A percentile compares a stretch with the other conserved stretches of the same genome.
Conservation (phyloP, 2,329 filamentous ascomycete species). For the Albophoma yamanashiensis region DNA sequence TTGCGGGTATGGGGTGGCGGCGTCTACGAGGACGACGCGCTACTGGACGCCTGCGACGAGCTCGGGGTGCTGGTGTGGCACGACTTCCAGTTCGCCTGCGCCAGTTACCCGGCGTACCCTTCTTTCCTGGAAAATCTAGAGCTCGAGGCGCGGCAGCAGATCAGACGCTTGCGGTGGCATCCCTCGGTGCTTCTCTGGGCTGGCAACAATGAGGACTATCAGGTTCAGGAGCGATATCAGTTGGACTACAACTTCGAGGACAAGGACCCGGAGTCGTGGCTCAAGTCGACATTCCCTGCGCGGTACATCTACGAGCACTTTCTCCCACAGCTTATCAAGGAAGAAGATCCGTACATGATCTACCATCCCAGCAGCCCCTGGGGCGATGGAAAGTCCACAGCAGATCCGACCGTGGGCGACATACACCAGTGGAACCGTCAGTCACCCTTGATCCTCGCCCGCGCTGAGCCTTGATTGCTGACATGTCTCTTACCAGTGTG, state of each 20-base stretch:
- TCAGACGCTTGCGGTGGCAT: constrained; percentile 46
- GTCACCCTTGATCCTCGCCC: not conserved
- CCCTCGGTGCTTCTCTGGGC: constrained; percentile 66
- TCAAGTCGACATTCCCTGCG: constrained; percentile 66
- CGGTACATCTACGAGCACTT: constrained; percentile 74
- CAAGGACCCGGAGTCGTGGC: constrained; percentile 64
- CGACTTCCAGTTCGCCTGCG: constrained; percentile 62
- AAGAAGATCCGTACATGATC: constrained; percentile 52
- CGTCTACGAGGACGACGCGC: constrained; percentile 47
- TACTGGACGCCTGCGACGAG: constrained; percentile 59
- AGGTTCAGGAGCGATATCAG: constrained; percentile 58
- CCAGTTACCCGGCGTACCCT: constrained; percentile 53
- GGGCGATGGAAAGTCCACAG: constrained; percentile 46
- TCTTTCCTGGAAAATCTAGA: constrained; percentile 47
- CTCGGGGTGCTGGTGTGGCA: constrained; percentile 62
- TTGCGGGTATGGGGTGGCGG: constrained; percentile 17
- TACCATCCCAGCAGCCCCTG: constrained; percentile 68
- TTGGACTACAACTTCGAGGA: constrained; percentile 64
- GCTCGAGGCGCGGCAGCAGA: constrained; percentile 50
- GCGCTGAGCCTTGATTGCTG: not conserved
- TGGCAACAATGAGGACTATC: constrained; percentile 77
- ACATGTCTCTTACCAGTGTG: constrained; percentile 36
- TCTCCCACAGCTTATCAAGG: constrained; percentile 52
- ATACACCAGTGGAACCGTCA: constrained; percentile 60
- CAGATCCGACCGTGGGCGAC: constrained; percentile 61